Conservation (phyloP, 768 basidiomycete species). For the Boletus patriciae region DNA sequence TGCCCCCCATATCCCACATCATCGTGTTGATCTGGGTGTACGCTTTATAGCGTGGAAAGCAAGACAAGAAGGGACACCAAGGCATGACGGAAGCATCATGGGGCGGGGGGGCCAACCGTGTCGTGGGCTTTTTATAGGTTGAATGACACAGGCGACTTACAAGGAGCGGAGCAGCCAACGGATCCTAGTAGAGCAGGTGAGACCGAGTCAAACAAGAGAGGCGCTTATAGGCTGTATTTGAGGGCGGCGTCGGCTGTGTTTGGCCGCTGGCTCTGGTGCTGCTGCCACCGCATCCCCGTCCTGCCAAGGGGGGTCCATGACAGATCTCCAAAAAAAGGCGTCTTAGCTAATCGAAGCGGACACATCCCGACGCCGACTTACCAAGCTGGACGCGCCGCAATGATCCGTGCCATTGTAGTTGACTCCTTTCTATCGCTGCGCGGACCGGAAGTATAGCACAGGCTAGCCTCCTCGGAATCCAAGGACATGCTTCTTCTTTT, state of each 20-base stretch:
- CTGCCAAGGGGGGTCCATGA: background rate
- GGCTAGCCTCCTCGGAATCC: too few species aligned
- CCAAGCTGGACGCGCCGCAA: too few species aligned
- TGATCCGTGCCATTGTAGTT: too few species aligned
- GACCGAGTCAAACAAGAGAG: slow-evolving; percentile 5
- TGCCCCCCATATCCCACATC: slow-evolving; percentile 31
- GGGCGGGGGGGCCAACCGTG: slow-evolving; percentile 2
- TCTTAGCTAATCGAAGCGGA: slow-evolving; percentile 17
- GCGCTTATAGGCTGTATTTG: slow-evolving; percentile 20
- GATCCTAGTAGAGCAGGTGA: slow-evolving; percentile 27
- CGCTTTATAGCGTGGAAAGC: slow-evolving; percentile 35
- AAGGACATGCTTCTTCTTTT: too few species aligned
- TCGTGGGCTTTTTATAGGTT: slow-evolving; percentile 27
- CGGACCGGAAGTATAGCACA: too few species aligned
- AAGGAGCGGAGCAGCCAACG: slow-evolving; percentile 19
- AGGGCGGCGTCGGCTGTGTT: slow-evolving; percentile 29
- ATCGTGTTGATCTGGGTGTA: slow-evolving; percentile 34
- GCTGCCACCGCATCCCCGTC: background rate
- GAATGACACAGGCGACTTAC: slow-evolving; percentile 16
- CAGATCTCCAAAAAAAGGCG: slow-evolving; percentile 12
- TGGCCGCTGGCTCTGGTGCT: slow-evolving; percentile 21
- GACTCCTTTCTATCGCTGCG: too few species aligned
- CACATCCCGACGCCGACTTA: too few species aligned
- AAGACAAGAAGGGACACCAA: slow-evolving; percentile 31
- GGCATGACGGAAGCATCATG: slow-evolving; percentile 25